Evolutionary conservation across 2,329 filamentous ascomycete species (phyloP).

Genomic region (Pestalotiopsis sp.): DNA sequence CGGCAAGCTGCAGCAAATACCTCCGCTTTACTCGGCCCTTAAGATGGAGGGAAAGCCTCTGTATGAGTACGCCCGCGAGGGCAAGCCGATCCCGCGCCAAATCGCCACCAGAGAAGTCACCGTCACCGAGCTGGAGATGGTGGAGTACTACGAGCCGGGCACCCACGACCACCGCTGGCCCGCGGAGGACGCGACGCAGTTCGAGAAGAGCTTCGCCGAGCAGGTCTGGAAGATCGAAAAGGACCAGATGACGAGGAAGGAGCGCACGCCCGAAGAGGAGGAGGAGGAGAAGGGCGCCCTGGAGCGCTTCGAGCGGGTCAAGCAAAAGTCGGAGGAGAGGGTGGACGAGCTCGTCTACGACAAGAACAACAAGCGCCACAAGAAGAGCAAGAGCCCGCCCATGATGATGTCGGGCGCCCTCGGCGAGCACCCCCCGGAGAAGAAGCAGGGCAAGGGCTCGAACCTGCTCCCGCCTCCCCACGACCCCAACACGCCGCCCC

Average conservation of each 20-base stretch:
- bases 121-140: conserved; percentile 74
- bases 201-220: conserved; percentile 77
- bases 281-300: conserved; percentile 57
- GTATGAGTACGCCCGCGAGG: conserved; percentile 94
- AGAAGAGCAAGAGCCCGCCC: conserved; percentile 34
- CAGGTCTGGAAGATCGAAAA: conserved; percentile 68
- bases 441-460: conserved; percentile 48
- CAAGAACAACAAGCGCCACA: conserved; percentile 42
- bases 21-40: conserved; percentile 89
- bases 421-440: conserved; percentile 50
- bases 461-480: conserved; percentile 55
- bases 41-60: conserved; percentile 92
- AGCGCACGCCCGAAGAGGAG: conserved; percentile 56
- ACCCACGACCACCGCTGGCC: conserved; percentile 82
- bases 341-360: conserved; percentile 61
- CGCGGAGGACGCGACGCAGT: conserved; percentile 72
- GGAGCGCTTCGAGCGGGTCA: conserved; percentile 58
- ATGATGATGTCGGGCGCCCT: conserved; percentile 62
- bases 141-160: conserved; percentile 85
- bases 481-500: conserved; percentile 50
- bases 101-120: conserved; percentile 81
- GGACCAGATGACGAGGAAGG: conserved; percentile 52
- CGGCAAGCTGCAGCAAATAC: conserved; percentile 85
- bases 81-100: conserved; percentile 81
- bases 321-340: conserved; percentile 59